These are phyloP conservation scores for Annulohypoxylon truncatum DNA, from an alignment of 2,329 filamentous ascomycete genomes.

Conservation along the genomic window DNA sequence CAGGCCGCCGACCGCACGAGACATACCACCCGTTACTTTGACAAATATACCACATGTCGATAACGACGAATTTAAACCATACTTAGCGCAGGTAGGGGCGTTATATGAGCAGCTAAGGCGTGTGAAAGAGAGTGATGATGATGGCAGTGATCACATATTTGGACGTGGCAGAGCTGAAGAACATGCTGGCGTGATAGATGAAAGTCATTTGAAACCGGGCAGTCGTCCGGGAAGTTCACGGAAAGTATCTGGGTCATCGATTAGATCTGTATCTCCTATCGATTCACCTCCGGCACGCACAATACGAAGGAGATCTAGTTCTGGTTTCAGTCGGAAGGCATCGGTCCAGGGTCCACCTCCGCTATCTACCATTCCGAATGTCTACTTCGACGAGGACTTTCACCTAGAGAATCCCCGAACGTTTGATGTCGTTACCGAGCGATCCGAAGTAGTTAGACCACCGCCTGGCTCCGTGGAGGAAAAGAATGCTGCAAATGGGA, in stretches of 20 bases:
- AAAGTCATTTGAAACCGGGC: conserved; percentile 61
- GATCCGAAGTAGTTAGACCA: conserved; percentile 91
- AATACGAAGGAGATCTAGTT: conserved; percentile 56
- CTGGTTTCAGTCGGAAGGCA: conserved; percentile 66
- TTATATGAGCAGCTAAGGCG: conserved; percentile 91
- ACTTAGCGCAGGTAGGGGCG: conserved; percentile 85
- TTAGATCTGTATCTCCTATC: conserved; percentile 62
- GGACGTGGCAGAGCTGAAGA: conserved; percentile 60
- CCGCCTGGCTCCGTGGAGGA: conserved; percentile 66
- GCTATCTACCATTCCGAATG: conserved; percentile 87
- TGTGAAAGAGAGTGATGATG: conserved; percentile 81
- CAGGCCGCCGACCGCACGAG: conserved; percentile 83
- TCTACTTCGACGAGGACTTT: conserved; percentile 96
- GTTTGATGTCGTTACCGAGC: conserved; percentile 95
- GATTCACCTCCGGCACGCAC: conserved; percentile 57
- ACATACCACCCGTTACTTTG: conserved; percentile 93
- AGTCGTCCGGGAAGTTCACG: conserved; percentile 54
- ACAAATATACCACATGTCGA: conserved; percentile 90
- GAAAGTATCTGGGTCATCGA: conserved; percentile 58
- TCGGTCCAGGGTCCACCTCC: conserved; percentile 79
- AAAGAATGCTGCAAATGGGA: conserved; percentile 67
- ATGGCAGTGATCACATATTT: conserved; percentile 58
- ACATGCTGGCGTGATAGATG: conserved; percentile 48
- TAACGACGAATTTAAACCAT: conserved; percentile 81
- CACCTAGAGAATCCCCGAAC: conserved; percentile 95